Conservation (phyloP, 139 green algal genomes). For the Volvox africanus region DNA sequence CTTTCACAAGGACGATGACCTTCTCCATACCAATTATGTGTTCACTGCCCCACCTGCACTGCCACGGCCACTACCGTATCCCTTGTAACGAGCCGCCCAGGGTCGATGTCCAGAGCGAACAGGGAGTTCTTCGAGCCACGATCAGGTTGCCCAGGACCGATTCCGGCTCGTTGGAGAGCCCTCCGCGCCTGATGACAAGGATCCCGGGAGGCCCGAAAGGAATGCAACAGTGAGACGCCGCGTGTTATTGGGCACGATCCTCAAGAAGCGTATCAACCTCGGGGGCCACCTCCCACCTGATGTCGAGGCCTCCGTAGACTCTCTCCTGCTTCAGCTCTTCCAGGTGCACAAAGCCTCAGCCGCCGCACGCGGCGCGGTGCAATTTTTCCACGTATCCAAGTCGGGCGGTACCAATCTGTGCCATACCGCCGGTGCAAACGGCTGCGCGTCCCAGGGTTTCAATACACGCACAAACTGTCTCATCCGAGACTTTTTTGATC, state of each 20-base stretch:
- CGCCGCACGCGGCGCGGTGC: slow-evolving; percentile 39
- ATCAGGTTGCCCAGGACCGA: slow-evolving; percentile 66
- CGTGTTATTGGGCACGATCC: slow-evolving; percentile 21
- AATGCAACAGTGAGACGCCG: not conserved
- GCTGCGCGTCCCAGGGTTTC: slow-evolving; percentile 54
- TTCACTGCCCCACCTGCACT: slow-evolving; percentile 1
- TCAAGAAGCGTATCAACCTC: slow-evolving; percentile 25
- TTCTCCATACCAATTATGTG: no score
- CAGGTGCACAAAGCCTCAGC: slow-evolving; percentile 43
- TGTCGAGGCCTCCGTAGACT: slow-evolving; percentile 11
- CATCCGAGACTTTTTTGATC: slow-evolving; percentile 52
- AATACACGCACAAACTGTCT: slow-evolving; percentile 54
- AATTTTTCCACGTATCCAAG: slow-evolving; percentile 66
- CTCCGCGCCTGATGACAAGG: slow-evolving; percentile 57
- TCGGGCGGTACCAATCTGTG: slow-evolving; percentile 64
- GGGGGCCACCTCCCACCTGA: slow-evolving; percentile 5
- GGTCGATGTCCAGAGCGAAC: slow-evolving; percentile 67
- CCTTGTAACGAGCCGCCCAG: slow-evolving; percentile 61
- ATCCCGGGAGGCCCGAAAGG: no score
- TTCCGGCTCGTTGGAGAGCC: slow-evolving; percentile 70
- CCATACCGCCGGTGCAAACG: slow-evolving; percentile 51
- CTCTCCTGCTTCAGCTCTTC: slow-evolving; percentile 55
- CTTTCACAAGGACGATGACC: no score
- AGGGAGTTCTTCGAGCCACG: slow-evolving; percentile 67
- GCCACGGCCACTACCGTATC: slow-evolving; percentile 69